These are phyloP conservation scores for Candida nanaspora DNA, from an alignment of 805 yeast species.

Conservation along the genomic window DNA sequence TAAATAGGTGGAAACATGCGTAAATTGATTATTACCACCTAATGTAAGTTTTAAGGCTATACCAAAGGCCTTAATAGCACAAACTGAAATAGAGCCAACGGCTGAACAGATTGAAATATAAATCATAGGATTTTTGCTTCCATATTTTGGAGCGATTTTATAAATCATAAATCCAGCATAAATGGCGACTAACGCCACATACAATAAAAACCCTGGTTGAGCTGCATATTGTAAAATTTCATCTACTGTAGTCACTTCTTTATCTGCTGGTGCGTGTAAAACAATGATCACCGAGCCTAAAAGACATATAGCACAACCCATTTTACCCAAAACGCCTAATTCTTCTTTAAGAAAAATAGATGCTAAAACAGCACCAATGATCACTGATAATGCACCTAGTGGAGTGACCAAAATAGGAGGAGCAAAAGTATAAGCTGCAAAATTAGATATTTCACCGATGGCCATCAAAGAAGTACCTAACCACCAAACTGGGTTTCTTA, in stretches of 20 bases:
- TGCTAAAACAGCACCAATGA: conserved; percentile 87
- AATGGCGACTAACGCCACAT: conserved; percentile 51
- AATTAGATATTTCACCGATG: conserved; percentile 83
- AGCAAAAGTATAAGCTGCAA: conserved; percentile 93
- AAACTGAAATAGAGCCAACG: conserved; percentile 86
- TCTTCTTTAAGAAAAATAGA: conserved; percentile 80
- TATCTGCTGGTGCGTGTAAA: conserved; percentile 91
- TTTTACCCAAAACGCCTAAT: conserved; percentile 77
- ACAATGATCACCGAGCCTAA: conserved; percentile 85
- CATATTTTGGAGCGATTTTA: conserved; percentile 74
- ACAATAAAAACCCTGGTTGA: conserved; percentile 67
- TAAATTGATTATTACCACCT: conserved; percentile 80
- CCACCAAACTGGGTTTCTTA: conserved; percentile 89
- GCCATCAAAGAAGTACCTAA: conserved; percentile 90
- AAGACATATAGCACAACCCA: conserved; percentile 89
- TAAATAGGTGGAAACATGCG: conserved; percentile 76
- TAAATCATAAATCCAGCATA: conserved; percentile 77
- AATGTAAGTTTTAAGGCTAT: conserved; percentile 82
- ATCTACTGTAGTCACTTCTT: conserved; percentile 80
- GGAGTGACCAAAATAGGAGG: conserved; percentile 93
- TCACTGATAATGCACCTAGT: conserved; percentile 81
- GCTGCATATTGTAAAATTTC: conserved; percentile 78
- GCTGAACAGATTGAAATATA: conserved; percentile 85
- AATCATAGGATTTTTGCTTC: conserved; percentile 77
- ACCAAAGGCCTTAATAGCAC: conserved; percentile 91